These are phyloP conservation scores for Mimosa pudica DNA, from an alignment of 306 rosid species.

Conservation along the genomic window DNA sequence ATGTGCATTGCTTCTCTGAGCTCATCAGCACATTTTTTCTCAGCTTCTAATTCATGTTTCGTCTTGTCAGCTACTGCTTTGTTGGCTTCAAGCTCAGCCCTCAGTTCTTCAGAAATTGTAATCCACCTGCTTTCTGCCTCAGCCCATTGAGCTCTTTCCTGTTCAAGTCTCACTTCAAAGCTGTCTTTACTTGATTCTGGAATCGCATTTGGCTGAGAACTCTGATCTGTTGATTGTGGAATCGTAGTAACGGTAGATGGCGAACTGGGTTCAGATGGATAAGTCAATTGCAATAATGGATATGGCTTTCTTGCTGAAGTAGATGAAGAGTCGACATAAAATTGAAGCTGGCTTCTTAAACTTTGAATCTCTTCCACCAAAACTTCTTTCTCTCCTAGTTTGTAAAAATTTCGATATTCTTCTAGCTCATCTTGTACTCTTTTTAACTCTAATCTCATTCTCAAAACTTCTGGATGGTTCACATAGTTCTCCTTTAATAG, in stretches of 20 bases:
- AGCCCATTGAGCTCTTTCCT: slow-evolving; percentile 84
- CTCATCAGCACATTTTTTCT: slow-evolving; percentile 82
- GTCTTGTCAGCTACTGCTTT: slow-evolving; percentile 68
- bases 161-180: slow-evolving; percentile 59
- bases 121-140: slow-evolving; percentile 96
- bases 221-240: slow-evolving; percentile 63
- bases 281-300: slow-evolving; percentile 65
- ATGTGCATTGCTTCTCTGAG: slow-evolving; percentile 84
- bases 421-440: slow-evolving; percentile 76
- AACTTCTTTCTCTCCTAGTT: slow-evolving; percentile 91
- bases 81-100: slow-evolving; percentile 80
- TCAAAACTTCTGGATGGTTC: slow-evolving; percentile 91
- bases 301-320: slow-evolving; percentile 56
- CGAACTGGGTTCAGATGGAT: slow-evolving; percentile 53
- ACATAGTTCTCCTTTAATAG: slow-evolving; percentile 81
- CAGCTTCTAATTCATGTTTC: slow-evolving; percentile 76
- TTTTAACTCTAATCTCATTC: slow-evolving; percentile 76
- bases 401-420: slow-evolving; percentile 65
- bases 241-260: slow-evolving; percentile 59
- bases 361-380: slow-evolving; percentile 94
- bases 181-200: slow-evolving; percentile 53
- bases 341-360: slow-evolving; percentile 89
- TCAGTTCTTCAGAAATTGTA: slow-evolving; percentile 82
- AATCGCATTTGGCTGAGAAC: slow-evolving; percentile 48
- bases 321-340: slow-evolving; percentile 72